Evolutionary conservation across 768 basidiomycete genomes (phyloP).

Genomic region (Podaxis sp.): DNA sequence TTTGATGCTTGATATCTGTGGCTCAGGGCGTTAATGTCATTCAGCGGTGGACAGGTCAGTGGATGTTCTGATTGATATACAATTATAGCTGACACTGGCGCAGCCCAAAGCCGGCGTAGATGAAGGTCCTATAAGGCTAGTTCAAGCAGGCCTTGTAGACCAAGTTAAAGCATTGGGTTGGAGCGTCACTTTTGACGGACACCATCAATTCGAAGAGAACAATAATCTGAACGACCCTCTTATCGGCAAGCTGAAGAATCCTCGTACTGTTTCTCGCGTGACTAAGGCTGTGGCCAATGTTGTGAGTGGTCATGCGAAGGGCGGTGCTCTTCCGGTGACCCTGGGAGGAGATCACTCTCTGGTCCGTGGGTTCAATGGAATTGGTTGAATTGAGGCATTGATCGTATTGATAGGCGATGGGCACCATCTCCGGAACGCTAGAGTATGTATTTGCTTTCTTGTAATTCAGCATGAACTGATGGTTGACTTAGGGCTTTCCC

Average conservation of each 20-base stretch:
- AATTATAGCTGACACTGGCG: slow-evolving; percentile 16
- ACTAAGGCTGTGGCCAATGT: slow-evolving; percentile 73
- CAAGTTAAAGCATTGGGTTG: slow-evolving; percentile 83
- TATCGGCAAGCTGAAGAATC: slow-evolving; percentile 89
- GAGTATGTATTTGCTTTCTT: slow-evolving; percentile 42
- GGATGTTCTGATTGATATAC: neutral
- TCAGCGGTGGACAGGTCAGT: slow-evolving; percentile 67
- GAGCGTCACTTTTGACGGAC: slow-evolving; percentile 88
- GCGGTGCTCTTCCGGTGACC: slow-evolving; percentile 84
- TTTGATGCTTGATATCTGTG: slow-evolving; percentile 10
- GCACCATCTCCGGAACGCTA: slow-evolving; percentile 89
- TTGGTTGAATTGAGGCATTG: neutral
- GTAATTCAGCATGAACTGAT: neutral
- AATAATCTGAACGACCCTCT: slow-evolving; percentile 66
- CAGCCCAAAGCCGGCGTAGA: slow-evolving; percentile 83
- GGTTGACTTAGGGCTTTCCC: slow-evolving; percentile 55
- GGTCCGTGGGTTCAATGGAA: slow-evolving; percentile 40
- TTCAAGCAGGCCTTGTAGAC: slow-evolving; percentile 79
- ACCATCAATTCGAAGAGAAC: slow-evolving; percentile 85
- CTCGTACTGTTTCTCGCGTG: slow-evolving; percentile 82
- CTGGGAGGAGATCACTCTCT: slow-evolving; percentile 96
- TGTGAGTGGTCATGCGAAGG: slow-evolving; percentile 73
- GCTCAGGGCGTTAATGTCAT: slow-evolving; percentile 15
- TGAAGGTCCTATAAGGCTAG: slow-evolving; percentile 83
- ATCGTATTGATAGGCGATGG: slow-evolving; percentile 63